Conservation (phyloP, 176 grass and related monocot genomes). For the Paspalum notatum region DNA sequence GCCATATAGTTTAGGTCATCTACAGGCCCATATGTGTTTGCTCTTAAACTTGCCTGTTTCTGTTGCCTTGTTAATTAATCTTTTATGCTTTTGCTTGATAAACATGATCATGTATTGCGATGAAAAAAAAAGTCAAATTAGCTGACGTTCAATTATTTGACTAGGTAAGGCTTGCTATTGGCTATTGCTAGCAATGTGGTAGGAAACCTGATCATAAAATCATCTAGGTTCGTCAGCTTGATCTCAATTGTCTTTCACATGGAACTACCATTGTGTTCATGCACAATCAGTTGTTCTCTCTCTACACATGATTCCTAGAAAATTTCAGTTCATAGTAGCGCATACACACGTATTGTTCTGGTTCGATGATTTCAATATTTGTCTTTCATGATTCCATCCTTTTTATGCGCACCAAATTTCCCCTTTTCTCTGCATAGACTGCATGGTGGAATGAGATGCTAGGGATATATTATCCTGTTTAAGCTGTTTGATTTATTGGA, state of each 20-base stretch:
- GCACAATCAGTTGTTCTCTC: neutral
- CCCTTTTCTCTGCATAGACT: neutral
- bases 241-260: neutral
- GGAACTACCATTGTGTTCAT: neutral
- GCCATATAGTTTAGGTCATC: too few relatives aligned
- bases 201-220: neutral
- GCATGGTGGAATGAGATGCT: neutral
- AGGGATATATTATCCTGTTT: neutral
- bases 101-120: neutral
- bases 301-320: neutral
- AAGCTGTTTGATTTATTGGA: neutral
- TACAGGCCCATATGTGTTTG: neutral
- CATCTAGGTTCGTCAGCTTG: neutral
- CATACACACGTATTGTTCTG: neutral
- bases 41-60: neutral
- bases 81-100: neutral
- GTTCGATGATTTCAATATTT: neutral
- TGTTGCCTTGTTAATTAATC: neutral
- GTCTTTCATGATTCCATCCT: neutral
- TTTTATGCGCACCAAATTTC: neutral
- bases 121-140: conserved; percentile 6
- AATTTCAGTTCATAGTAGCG: neutral
- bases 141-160: neutral
- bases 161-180: neutral
- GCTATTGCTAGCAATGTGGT: neutral